Conservation (phyloP, 164 flowering plant species). For the Magnolia changhungtana region DNA sequence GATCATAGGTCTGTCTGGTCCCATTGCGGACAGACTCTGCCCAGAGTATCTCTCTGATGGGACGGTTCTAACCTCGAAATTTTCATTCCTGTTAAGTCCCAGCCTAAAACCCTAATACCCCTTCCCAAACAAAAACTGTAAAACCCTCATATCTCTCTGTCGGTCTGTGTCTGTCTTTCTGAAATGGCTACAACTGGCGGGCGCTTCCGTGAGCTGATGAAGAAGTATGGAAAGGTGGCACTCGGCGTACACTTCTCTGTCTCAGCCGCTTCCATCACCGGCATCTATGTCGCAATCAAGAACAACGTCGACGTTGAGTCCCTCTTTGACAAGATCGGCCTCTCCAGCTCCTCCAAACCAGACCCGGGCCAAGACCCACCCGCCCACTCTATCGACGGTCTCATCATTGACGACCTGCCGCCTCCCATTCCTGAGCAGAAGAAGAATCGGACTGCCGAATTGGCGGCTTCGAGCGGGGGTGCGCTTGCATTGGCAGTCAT, state of each 20-base stretch:
- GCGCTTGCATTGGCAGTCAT: slow-evolving; percentile 80
- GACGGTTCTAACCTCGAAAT: no score
- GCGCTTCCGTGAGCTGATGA: slow-evolving; percentile 51
- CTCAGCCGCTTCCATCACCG: slow-evolving; percentile 71
- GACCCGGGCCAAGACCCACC: not conserved
- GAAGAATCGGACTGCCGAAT: slow-evolving; percentile 71
- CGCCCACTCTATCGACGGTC: slow-evolving; percentile 1
- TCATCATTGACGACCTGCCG: slow-evolving; percentile 7
- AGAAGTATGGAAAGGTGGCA: slow-evolving; percentile 91
- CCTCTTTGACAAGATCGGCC: slow-evolving; percentile 52
- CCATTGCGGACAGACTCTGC: no score
- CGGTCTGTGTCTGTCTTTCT: not conserved
- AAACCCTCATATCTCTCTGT: not conserved
- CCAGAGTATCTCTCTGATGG: no score
- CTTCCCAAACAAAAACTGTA: no score
- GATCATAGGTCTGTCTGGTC: no score
- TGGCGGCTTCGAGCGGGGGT: slow-evolving; percentile 50
- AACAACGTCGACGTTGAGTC: slow-evolving; percentile 93
- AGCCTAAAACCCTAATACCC: no score
- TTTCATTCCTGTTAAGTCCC: no score
- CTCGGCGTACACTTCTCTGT: slow-evolving; percentile 81
- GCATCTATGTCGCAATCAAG: slow-evolving; percentile 80
- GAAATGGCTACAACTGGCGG: not conserved
- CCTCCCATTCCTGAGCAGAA: slow-evolving; percentile 18
- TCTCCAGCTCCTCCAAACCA: slow-evolving; percentile 33